Percentiles rank a stretch among this genome's conserved stretches.
Evolutionary conservation across 2,329 filamentous ascomycete genomes (phyloP).

Genomic region (Pyrenochaeta sp.): DNA sequence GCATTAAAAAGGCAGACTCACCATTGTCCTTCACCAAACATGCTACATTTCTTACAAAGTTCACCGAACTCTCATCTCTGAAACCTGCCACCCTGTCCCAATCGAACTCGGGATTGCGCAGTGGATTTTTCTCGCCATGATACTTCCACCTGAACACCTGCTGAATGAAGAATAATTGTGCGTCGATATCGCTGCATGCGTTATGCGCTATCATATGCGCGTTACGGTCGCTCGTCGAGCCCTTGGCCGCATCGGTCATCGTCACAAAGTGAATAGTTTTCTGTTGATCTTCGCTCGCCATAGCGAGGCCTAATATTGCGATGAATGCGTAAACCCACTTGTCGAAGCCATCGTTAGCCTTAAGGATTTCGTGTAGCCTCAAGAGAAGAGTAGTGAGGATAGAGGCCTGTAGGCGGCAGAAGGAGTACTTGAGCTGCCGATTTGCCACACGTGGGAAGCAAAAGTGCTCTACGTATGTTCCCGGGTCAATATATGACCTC

Average conservation of each 20-base stretch:
- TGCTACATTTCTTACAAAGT: neutral
- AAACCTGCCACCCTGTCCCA: neutral
- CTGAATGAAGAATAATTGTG: neutral
- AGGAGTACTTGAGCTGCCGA: neutral
- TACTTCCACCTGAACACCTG: neutral
- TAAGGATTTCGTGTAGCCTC: neutral
- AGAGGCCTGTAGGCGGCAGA: neutral
- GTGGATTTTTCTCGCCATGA: neutral
- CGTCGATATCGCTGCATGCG: neutral
- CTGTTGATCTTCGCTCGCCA: neutral
- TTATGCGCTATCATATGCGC: neutral
- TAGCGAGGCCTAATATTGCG: neutral
- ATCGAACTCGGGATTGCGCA: neutral
- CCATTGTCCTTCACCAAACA: neutral
- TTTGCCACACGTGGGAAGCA: neutral
- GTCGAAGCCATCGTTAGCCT: neutral
- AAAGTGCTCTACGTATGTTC: neutral
- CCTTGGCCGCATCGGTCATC: neutral
- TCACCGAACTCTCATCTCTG: neutral
- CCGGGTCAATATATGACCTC: neutral
- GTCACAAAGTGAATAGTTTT: neutral
- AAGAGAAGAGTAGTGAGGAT: neutral
- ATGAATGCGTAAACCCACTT: neutral
- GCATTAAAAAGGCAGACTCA: neutral
- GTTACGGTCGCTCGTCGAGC: neutral